Conservation (phyloP, 345 rosid genomes). For the Eucalyptus polyanthemos region DNA sequence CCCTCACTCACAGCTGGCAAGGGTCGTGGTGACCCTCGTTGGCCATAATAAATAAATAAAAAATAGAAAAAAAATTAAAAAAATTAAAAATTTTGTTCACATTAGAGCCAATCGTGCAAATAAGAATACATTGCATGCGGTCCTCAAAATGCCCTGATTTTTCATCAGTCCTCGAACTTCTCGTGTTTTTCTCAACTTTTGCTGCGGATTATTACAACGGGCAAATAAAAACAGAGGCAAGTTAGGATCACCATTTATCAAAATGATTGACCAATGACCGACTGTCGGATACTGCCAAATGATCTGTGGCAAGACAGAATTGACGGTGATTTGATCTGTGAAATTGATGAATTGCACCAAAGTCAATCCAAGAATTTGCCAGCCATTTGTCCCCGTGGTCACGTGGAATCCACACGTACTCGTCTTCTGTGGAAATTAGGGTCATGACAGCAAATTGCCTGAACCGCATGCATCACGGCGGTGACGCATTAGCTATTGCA, state of each 20-base stretch:
- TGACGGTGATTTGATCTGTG: background rate
- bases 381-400: background rate
- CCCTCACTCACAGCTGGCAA: too few relatives aligned
- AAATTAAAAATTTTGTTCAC: too few relatives aligned
- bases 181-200: background rate
- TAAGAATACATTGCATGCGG: background rate
- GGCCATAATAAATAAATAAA: too few relatives aligned
- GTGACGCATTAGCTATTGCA: background rate
- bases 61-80: accelerated
- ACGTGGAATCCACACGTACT: background rate
- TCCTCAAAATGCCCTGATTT: background rate
- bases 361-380: background rate
- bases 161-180: background rate
- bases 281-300: background rate
- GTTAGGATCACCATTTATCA: background rate
- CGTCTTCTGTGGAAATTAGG: background rate
- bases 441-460: background rate
- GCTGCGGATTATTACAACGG: background rate
- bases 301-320: background rate
- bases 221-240: background rate
- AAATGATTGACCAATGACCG: background rate
- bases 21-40: too few relatives aligned
- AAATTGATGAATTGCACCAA: background rate
- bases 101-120: too few relatives aligned
- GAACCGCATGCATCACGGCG: background rate